phyloP scores from a whole-genome alignment of 768 basidiomycete genomes.

The Strobilomyces confusus region DNA sequence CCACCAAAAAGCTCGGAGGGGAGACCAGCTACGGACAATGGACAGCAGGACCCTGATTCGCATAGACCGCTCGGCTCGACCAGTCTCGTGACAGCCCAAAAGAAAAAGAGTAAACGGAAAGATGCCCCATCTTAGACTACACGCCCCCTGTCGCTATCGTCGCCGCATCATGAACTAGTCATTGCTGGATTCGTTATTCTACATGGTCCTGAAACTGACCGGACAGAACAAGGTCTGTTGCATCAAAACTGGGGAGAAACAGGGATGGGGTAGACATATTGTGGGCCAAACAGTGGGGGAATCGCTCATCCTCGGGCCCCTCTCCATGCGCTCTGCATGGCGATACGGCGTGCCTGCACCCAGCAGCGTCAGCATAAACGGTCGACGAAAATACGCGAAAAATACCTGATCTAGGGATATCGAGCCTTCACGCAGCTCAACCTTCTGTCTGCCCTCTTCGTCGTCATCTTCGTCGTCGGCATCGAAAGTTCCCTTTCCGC shows the following conservation, averaged over 20 bases:
- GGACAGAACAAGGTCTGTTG: conserved; percentile 13
- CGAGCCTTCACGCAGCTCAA: conserved; percentile 76
- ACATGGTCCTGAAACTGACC: conserved; percentile 21
- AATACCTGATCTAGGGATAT: conserved; percentile 91
- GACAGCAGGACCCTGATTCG: conserved; percentile 5
- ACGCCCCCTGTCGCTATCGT: not conserved
- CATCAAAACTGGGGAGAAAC: conserved; percentile 5
- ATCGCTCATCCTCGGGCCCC: conserved; percentile 49
- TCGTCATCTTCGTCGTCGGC: conserved; percentile 78
- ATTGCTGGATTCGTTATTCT: conserved; percentile 20
- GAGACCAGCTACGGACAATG: not conserved
- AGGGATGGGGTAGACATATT: conserved; percentile 3
- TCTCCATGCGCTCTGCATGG: conserved; percentile 89
- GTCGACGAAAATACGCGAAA: not conserved
- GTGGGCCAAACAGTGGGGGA: conserved; percentile 5
- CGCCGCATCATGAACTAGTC: conserved; percentile 4
- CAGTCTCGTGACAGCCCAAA: conserved; percentile 6
- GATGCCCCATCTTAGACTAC: conserved; percentile 13
- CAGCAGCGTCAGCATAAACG: conserved; percentile 5
- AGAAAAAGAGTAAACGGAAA: conserved; percentile 23
- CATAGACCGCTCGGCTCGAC: not conserved
- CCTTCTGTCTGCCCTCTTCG: conserved; percentile 60
- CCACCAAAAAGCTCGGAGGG: not conserved
- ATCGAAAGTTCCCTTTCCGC: conserved; percentile 38
- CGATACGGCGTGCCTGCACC: conserved; percentile 71